Percentiles rank a stretch among this genome's conserved stretches.
These are phyloP conservation scores for Vitis riparia DNA, from an alignment of 164 flowering plant genomes.

Conservation along the genomic window DNA sequence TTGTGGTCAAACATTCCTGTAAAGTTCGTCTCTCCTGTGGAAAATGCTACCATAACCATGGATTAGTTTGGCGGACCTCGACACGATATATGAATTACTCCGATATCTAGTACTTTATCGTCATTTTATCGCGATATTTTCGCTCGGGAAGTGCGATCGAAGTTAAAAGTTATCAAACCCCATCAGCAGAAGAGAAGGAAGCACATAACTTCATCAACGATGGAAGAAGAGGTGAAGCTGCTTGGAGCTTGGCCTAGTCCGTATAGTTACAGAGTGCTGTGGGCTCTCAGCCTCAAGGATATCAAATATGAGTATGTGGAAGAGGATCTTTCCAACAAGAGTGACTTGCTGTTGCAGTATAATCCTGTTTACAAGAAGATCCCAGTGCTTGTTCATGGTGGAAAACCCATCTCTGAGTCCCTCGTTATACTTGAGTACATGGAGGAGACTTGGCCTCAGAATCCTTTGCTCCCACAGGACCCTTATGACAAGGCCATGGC, in stretches of 20 bases:
- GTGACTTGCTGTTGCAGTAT: conserved; percentile 16
- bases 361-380: conserved; percentile 44
- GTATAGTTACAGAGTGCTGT: conserved; percentile 31
- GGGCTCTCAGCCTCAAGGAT: conserved; percentile 48
- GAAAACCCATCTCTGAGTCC: conserved; percentile 35
- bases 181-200: background rate
- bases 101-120: no score
- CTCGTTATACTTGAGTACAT: conserved; percentile 37
- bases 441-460: conserved; percentile 39
- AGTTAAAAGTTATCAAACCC: no score
- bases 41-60: no score
- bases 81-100: no score
- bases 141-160: no score
- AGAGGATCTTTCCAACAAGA: conserved; percentile 29
- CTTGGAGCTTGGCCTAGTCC: conserved; percentile 38
- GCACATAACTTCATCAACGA: background rate
- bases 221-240: conserved; percentile 33
- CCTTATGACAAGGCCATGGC: conserved; percentile 32
- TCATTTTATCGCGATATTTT: no score
- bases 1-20: no score
- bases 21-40: no score
- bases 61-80: no score
- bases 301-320: conserved; percentile 33
- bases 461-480: conserved; percentile 29
- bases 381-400: conserved; percentile 42